Base-by-base conservation (phyloP, 225 moss, liverwort and hornwort species). In the Bryum argenteum region DNA sequence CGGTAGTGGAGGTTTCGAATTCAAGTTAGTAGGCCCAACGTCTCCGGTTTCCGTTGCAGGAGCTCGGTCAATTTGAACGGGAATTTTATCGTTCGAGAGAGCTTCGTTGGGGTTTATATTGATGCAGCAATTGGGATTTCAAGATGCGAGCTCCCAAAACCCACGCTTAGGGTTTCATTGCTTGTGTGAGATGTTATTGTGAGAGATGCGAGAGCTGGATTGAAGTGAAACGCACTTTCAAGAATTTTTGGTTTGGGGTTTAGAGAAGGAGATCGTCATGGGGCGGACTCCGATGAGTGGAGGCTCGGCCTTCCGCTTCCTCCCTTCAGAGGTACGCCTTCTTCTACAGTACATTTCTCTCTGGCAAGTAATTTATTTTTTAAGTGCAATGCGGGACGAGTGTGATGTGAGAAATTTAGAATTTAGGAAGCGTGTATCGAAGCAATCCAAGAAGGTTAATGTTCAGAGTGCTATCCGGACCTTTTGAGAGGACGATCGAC, bases 291-390 rank as follows among this genome's bases (percentile, higher is more conserved):
- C 87, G 15, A 51, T 77, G 80, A 78, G 71, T 38, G 87, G 87
- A 77, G 87, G 84, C 79, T 64, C 87, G 64, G 84, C 84, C 68
- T 87, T 87, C 84, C 87, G 87, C 18, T 87, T 87, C 57, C 55
- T 79, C 38, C 74, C 74, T 33, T 17, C 81, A 10, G 87, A 88
- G 87, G 87, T 88, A 72, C 57, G 57, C 10, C 37, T 80, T 20
- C 28, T 1, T 24, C 2, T 1, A 40, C 28, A 65, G 15, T 13
- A n/a, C 17, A 17, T 69, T 14, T 22, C 51, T 57, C 8, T 0
- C 8, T 33, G 8, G n/a, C 24, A 12, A 11, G 37, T 38, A 17
- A 4, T 0, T 53, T 19, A 23, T 41, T 15, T 53, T 42, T 9
- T 14, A n/a, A 21, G 33, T 2, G 11, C 43, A 72, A 69, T 77